Base-by-base conservation (phyloP, 164 flowering plant species). In the Magnolia kwangsiensis region DNA sequence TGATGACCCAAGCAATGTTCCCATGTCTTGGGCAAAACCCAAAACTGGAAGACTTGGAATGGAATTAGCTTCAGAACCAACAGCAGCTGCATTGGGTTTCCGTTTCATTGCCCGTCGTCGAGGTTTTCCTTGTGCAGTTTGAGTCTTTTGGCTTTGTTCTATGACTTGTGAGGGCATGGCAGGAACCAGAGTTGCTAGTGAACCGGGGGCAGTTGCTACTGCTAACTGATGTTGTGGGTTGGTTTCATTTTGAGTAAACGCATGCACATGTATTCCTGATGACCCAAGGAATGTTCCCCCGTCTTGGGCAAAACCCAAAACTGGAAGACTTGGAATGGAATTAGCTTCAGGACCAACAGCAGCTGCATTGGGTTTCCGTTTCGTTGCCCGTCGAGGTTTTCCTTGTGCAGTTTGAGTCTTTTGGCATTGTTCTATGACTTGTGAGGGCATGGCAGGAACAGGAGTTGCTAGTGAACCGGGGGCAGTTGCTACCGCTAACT, bases 81-180 rank as follows among this genome's bases (percentile, higher is more conserved):
- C 67, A 67, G 69, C 73, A 14, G 80, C 63, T 14, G 75, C 50
- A 50, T 23, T 68, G 51, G 76, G n/a, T 68, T 23, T 81, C 63
- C 81, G 90, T 69, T 86, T 90, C 80, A 78, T 91, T 51, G 89
- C 90, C 78, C 90, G 84, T 6, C 88, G 88, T 21, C 91, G 81
- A n/a, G 91, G 84, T 61, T 84, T 74, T 75, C 84, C 90, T 29
- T 63, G 73, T 70, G 82, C 91, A 82, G 83, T 76, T 51, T 79
- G 87, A 69, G 78, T 63, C 78, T 79, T 88, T 67, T 85, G 80
- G 64, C 82, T 82, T 68, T 78, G 93, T 18, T 87, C 86, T 80
- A 72, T 82, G 71, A 76, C 84, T 83, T 80, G 92, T 59, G 76
- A 63, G 5, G 82, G 72, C 27, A 63, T 72, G 58, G 78, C 69